A percentile compares a stretch with the other conserved stretches of the same genome.
These are phyloP conservation scores for Nicotiana tomentosiformis DNA, from an alignment of 257 asterid genomes.

Conservation along the genomic window DNA sequence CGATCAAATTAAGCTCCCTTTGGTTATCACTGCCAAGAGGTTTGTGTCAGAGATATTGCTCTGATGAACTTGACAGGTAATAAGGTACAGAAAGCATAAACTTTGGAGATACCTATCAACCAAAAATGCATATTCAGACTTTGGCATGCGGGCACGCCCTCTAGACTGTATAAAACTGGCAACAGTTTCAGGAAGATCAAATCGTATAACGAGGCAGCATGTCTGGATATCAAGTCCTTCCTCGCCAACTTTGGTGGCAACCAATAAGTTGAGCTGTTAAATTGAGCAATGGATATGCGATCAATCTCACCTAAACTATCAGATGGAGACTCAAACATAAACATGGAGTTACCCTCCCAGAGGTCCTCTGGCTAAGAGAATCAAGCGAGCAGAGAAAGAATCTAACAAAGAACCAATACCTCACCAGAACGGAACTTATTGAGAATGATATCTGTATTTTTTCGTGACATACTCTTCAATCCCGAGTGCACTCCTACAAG, in stretches of 20 bases:
- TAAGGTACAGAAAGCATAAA: constrained; percentile 14
- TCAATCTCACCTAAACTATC: neutral
- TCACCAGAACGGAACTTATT: constrained; percentile 88
- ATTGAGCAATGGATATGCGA: constrained; percentile 7
- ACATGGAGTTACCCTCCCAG: neutral
- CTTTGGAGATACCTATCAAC: constrained; percentile 66
- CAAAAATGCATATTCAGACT: constrained; percentile 88
- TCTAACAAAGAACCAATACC: constrained; percentile 43
- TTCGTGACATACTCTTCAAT: constrained; percentile 54
- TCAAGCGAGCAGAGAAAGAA: neutral
- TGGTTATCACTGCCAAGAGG: constrained; percentile 52
- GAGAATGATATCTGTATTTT: constrained; percentile 54
- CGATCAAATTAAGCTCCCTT: constrained; percentile 59
- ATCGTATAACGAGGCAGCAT: constrained; percentile 96
- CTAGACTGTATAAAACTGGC: constrained; percentile 97
- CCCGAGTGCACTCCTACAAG: constrained; percentile 91
- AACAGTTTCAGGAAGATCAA: constrained; percentile 98
- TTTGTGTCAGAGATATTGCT: constrained; percentile 20
- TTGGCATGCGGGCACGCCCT: constrained; percentile 98
- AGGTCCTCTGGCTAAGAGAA: neutral
- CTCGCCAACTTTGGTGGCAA: constrained; percentile 99
- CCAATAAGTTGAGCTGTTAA: constrained; percentile 81
- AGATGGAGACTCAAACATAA: neutral
- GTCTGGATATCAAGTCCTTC: constrained; percentile 99
- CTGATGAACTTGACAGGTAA: constrained; percentile 1